phyloP scores from a whole-genome alignment of 306 rosid species.

The Senna siamea region DNA sequence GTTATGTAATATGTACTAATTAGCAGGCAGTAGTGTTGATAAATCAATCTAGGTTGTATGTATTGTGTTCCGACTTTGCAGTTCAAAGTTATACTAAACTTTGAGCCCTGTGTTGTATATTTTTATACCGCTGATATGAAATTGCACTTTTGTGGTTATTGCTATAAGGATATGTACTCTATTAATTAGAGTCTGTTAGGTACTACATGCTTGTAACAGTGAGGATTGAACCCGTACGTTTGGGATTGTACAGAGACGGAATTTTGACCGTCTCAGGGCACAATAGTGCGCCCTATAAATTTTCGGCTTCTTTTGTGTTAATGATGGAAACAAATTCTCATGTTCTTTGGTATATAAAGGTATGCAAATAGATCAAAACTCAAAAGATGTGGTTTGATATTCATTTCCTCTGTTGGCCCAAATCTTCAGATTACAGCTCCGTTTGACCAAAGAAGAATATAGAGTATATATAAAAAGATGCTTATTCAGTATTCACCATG shows the following conservation, averaged over 20 bases:
- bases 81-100: conserved; percentile 27
- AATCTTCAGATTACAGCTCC: too few relatives aligned
- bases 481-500: too few relatives aligned
- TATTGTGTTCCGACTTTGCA: conserved; percentile 30
- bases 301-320: conserved; percentile 19
- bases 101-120: conserved; percentile 24
- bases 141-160: conserved; percentile 9
- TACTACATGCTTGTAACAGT: not conserved
- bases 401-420: too few relatives aligned
- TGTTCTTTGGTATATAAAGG: not conserved
- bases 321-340: not conserved
- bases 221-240: too few relatives aligned
- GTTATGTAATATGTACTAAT: conserved; percentile 16
- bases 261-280: too few relatives aligned
- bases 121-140: not conserved
- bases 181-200: too few relatives aligned
- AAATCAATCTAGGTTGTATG: conserved; percentile 32
- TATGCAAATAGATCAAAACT: not conserved
- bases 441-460: not conserved
- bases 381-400: not conserved
- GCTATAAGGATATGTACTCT: conserved; percentile 11
- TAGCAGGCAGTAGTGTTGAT: conserved; percentile 9
- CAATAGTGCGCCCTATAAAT: too few relatives aligned
- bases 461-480: too few relatives aligned
- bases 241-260: too few relatives aligned